Evolutionary conservation across 106 monocot species (phyloP), one percentile per base, ranked within the genome.

Genomic region (Dioscorea alata): DNA sequence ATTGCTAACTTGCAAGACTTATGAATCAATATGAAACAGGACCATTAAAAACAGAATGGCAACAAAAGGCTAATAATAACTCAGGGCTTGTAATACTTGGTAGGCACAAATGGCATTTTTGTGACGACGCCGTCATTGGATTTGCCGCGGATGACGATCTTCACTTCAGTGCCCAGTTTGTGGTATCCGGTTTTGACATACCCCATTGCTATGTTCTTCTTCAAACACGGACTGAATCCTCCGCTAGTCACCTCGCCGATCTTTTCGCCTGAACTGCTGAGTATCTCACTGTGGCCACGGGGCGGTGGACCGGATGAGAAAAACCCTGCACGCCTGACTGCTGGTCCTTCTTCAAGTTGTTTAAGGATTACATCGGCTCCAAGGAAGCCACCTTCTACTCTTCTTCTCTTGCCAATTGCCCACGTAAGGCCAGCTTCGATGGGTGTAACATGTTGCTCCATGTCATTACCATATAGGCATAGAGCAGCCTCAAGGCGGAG

Each of bases 121-220:
- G 96, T 92, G 24, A 96, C 80, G 7, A 76, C 84, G 1, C 79
- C 96, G 34, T 91, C 91, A 18, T 96, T 79, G 1, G 78, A 17
- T 59, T 92, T 96, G 42, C 91, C 88, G 22, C 96, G 80, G 33
- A 96, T 72, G 7, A 80, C 69, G 60, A 92, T 57, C 86, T 96
- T 91, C 21, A 84, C 77, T 68, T 91, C 84, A 0, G 96, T 92
- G 22, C 91, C 96, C n/a, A 84, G 51, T 64, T 96, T 96, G 50
- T 96, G 96, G 48, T 63, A 66, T 33, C 96, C 96, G 4, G 88
- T 84, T 72, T 84, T 92, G 56, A 96, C 96, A 35, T 96, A 96
- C 9, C 96, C 96, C 88, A 96, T 96, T 3, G 91, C 96, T 4
- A 96, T 92, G 70, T 96, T 96, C 86, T 91, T 92, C 80, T 96